A percentile compares a stretch with the other conserved stretches of the same genome.
Conservation (phyloP, 1,284 basidiomycete species). For the Sporisorium graminicola region DNA sequence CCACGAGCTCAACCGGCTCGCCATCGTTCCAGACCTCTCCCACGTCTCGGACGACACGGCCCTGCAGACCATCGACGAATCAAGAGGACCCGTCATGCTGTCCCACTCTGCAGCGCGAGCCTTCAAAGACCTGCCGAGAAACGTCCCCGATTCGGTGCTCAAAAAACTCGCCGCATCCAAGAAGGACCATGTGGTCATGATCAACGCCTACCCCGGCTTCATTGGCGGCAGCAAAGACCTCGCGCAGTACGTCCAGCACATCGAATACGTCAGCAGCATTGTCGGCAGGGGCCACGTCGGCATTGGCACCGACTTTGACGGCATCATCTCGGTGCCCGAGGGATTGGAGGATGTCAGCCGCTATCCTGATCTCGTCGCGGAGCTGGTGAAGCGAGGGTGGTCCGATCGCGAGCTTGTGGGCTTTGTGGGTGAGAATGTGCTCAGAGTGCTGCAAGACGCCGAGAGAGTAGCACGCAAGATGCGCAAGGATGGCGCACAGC, state of each 20-base stretch:
- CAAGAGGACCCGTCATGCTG: constrained; percentile 44
- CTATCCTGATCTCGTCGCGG: constrained; percentile 40
- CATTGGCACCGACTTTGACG: constrained; percentile 52
- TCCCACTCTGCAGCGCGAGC: constrained; percentile 42
- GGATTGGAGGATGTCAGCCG: constrained; percentile 42
- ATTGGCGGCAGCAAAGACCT: constrained; percentile 49
- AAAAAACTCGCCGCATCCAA: constrained; percentile 14
- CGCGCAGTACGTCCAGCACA: constrained; percentile 31
- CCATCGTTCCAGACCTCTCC: constrained; percentile 49
- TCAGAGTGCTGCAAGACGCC: constrained; percentile 35
- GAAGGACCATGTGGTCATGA: constrained; percentile 49
- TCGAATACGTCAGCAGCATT: constrained; percentile 34
- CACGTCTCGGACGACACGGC: constrained; percentile 49
- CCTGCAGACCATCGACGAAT: constrained; percentile 34
- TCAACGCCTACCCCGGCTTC: constrained; percentile 51
- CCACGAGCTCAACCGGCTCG: constrained; percentile 44
- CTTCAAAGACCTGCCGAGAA: constrained; percentile 28
- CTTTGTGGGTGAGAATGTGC: constrained; percentile 45
- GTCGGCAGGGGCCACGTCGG: constrained; percentile 43
- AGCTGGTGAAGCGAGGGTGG: constrained; percentile 36
- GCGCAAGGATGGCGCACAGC: constrained; percentile 23
- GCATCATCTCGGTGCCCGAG: constrained; percentile 32
- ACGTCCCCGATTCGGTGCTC: constrained; percentile 44
- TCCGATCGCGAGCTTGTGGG: constrained; percentile 36
- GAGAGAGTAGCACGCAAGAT: constrained; percentile 32